A percentile compares a stretch with the other conserved stretches of the same genome.
Conservation (phyloP, 2,329 filamentous ascomycete genomes). For the Ophiocordyceps camponoti-saundersi region DNA sequence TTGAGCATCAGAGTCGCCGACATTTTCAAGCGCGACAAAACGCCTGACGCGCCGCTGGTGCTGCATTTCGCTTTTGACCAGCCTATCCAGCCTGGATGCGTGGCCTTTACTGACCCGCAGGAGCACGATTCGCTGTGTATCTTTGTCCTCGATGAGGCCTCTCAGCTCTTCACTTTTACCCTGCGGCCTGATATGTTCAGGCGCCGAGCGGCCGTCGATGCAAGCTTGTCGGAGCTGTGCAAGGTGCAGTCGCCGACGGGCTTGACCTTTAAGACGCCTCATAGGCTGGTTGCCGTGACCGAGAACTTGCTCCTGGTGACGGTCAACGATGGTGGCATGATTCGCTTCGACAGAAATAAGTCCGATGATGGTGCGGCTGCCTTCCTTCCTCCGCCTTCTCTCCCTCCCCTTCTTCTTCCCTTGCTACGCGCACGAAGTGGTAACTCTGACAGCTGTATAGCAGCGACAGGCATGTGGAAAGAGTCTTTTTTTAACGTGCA, state of each 20-base stretch:
- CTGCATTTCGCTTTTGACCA: constrained; percentile 64
- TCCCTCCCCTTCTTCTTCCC: background rate
- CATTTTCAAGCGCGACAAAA: constrained; percentile 49
- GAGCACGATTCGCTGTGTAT: constrained; percentile 64
- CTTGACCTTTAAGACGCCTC: constrained; percentile 61
- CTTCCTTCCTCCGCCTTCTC: background rate
- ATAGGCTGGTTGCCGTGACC: constrained; percentile 61
- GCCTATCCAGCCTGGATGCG: constrained; percentile 56
- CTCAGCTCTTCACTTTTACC: constrained; percentile 69
- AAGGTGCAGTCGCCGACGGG: constrained; percentile 58
- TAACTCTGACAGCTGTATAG: constrained; percentile 4
- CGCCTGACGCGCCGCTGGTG: constrained; percentile 54
- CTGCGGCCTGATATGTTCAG: constrained; percentile 71
- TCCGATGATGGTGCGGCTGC: constrained; percentile 24
- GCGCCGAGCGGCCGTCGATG: constrained; percentile 50
- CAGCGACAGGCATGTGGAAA: constrained; percentile 33
- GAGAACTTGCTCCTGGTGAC: constrained; percentile 63
- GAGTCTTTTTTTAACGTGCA: constrained; percentile 60
- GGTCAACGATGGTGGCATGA: constrained; percentile 61
- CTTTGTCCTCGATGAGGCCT: constrained; percentile 64
- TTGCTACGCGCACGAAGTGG: background rate
- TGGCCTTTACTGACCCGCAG: constrained; percentile 66
- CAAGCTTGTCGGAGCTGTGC: constrained; percentile 59
- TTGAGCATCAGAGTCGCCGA: constrained; percentile 76
- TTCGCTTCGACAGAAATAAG: constrained; percentile 48